phyloP scores from a whole-genome alignment of 768 basidiomycete species.

The Neoboletus magnificus region DNA sequence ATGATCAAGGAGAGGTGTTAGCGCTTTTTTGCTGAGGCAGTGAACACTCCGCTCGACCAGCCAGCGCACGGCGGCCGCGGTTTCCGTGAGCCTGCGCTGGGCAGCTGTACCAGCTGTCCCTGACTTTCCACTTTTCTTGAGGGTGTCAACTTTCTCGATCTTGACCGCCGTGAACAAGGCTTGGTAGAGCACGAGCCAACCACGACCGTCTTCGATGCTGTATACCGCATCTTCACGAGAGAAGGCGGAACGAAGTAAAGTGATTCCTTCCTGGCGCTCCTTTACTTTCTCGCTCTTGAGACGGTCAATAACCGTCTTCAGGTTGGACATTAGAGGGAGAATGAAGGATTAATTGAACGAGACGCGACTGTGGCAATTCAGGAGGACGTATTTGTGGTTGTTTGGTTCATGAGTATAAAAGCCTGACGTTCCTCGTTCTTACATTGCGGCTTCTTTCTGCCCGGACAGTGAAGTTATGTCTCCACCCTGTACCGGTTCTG shows the following conservation, averaged over 20 bases:
- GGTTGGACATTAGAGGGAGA: conserved; percentile 34
- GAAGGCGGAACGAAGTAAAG: conserved; percentile 50
- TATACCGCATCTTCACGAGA: conserved; percentile 44
- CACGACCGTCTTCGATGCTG: conserved; percentile 34
- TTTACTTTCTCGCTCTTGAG: conserved; percentile 64
- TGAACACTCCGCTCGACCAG: conserved; percentile 62
- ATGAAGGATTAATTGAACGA: neutral
- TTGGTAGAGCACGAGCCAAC: conserved; percentile 70
- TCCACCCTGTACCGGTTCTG: conserved; percentile 78
- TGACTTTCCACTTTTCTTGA: conserved; percentile 41
- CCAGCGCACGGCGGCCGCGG: conserved; percentile 67
- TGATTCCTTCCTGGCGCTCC: conserved; percentile 64
- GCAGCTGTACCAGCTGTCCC: conserved; percentile 44
- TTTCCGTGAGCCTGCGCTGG: conserved; percentile 59
- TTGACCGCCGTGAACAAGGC: conserved; percentile 65
- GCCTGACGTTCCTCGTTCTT: neutral
- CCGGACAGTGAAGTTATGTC: conserved; percentile 59
- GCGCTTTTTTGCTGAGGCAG: conserved; percentile 51
- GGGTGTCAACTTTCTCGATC: conserved; percentile 52
- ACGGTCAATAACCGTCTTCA: conserved; percentile 47
- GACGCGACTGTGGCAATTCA: conserved; percentile 18
- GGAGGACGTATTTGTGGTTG: conserved; percentile 23
- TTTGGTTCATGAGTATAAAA: conserved; percentile 32
- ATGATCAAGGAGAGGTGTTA: conserved; percentile 60
- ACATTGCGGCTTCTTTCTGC: conserved; percentile 65